A percentile compares a stretch with the other conserved stretches of the same genome.
Conservation (phyloP, 495 filamentous ascomycete species). For the Talaromyces proteolyticus region DNA sequence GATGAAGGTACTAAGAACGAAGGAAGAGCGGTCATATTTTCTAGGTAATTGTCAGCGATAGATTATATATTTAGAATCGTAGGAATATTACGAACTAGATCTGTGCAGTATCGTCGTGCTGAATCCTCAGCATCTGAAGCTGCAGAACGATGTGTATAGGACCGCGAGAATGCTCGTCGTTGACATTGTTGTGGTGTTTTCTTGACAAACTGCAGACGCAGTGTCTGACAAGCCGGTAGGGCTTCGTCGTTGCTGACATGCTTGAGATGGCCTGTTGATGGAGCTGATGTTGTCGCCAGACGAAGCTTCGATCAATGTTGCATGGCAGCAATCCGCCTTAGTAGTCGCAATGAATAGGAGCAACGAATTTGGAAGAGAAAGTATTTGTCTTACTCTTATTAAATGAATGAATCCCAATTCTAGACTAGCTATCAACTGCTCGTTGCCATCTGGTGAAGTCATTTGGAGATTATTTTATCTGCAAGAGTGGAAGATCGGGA, state of each 20-base stretch:
- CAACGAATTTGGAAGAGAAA: too few species aligned
- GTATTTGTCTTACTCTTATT: too few species aligned
- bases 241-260: conserved; percentile 1
- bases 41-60: conserved; percentile 29
- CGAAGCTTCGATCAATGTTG: not conserved
- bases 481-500: too few species aligned
- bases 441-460: too few species aligned
- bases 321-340: not conserved
- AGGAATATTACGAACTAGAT: conserved; percentile 54
- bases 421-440: too few species aligned
- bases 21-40: conserved; percentile 80
- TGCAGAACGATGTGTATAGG: conserved; percentile 6
- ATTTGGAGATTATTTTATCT: too few species aligned
- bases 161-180: conserved; percentile 4
- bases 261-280: not conserved
- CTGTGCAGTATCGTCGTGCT: conserved; percentile 49
- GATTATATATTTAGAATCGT: too few species aligned
- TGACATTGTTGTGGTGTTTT: not conserved
- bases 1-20: conserved; percentile 78
- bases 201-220: not conserved
- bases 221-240: not conserved
- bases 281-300: too few species aligned
- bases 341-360: too few species aligned
- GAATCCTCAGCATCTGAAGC: conserved; percentile 40
- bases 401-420: too few species aligned